phyloP scores from a whole-genome alignment of 73 alveolate genomes.

The Paramecium octaurelia region DNA sequence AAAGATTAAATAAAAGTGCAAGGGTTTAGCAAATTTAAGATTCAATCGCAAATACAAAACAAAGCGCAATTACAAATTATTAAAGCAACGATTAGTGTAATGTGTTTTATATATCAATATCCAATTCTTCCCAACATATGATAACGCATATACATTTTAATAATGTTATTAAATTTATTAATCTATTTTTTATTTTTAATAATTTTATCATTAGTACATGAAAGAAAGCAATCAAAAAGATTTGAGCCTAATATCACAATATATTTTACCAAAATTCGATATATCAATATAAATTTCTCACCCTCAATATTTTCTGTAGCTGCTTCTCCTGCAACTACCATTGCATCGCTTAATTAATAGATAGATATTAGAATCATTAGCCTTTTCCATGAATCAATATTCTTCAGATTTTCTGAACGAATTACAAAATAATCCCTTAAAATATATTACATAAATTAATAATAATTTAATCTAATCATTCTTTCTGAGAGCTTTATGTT shows the following conservation, averaged over 20 bases:
- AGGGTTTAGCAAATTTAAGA: neutral
- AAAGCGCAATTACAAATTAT: neutral
- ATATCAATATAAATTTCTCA: neutral
- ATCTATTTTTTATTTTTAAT: neutral
- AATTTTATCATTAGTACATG: neutral
- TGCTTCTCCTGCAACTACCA: neutral
- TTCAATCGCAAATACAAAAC: conserved; percentile 12
- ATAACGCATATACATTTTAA: neutral
- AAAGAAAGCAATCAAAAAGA: neutral
- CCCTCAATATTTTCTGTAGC: neutral
- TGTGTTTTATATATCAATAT: neutral
- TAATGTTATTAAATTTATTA: neutral
- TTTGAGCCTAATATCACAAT: neutral
- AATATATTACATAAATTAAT: neutral
- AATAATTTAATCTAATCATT: neutral
- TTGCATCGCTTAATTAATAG: neutral
- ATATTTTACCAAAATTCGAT: conserved; percentile 7
- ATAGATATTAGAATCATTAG: neutral
- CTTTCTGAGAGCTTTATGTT: neutral
- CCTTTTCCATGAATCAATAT: neutral
- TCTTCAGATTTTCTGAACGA: neutral
- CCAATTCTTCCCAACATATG: neutral
- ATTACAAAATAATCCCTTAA: neutral
- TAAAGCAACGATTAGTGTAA: neutral
- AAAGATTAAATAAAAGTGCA: neutral